These are phyloP conservation scores for Euphorbia lathyris DNA, from an alignment of 345 rosid genomes.

Conservation along the genomic window DNA sequence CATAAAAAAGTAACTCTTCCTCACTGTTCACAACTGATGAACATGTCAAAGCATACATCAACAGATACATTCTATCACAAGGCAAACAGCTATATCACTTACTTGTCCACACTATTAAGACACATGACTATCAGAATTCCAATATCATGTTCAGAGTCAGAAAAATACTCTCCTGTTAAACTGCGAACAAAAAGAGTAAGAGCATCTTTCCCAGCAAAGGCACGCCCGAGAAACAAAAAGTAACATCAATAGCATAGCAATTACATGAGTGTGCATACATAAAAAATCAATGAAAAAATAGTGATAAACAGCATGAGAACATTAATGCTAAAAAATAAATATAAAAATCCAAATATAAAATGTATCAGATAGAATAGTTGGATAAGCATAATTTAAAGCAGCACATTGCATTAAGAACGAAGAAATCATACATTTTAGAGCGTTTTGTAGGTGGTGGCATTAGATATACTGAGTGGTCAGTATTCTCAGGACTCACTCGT, in stretches of 20 bases:
- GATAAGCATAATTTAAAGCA: conserved; percentile 15
- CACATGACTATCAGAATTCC: background rate
- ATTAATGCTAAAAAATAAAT: background rate
- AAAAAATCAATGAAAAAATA: background rate
- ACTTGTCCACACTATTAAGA: background rate
- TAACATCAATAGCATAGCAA: background rate
- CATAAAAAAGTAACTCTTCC: background rate
- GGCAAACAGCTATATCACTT: background rate
- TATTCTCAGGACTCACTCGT: conserved; percentile 32
- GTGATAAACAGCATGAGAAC: background rate
- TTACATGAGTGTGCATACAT: background rate
- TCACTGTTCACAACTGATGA: background rate
- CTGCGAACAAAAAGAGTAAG: background rate
- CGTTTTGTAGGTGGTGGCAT: conserved; percentile 51
- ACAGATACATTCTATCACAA: background rate
- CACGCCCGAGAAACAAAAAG: background rate
- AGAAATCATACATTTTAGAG: conserved; percentile 46
- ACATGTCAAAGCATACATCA: background rate
- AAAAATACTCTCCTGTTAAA: background rate
- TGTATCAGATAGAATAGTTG: background rate
- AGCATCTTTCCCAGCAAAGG: background rate
- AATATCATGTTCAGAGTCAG: background rate
- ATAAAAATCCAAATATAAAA: background rate
- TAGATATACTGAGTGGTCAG: conserved; percentile 30
- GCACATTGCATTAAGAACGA: conserved; percentile 10